These are phyloP conservation scores for Apiospora phragmitis DNA, from an alignment of 2,329 filamentous ascomycete species.

Conservation along the genomic window DNA sequence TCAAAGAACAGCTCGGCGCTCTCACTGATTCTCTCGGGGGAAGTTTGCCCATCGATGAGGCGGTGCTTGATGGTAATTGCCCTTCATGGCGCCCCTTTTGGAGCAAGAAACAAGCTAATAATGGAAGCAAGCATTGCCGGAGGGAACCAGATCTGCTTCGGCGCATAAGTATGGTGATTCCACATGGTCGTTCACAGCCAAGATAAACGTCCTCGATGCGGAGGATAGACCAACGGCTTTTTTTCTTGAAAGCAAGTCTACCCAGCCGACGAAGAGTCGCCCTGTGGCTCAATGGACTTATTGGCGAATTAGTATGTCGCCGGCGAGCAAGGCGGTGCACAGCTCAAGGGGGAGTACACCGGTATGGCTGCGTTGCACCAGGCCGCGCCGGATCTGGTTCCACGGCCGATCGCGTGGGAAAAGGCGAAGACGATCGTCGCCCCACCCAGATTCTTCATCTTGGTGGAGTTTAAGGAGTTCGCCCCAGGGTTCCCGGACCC, in stretches of 20 bases:
- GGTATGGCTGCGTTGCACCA: constrained; percentile 17
- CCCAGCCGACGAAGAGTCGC: background rate
- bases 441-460: background rate
- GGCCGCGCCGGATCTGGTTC: constrained; percentile 15
- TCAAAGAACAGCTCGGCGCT: background rate
- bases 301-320: constrained; percentile 13
- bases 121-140: constrained; percentile 8
- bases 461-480: constrained; percentile 6
- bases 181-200: constrained; percentile 17
- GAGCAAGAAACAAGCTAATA: background rate
- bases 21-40: background rate
- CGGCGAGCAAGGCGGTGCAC: constrained; percentile 15
- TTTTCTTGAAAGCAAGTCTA: background rate
- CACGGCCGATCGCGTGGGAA: constrained; percentile 16
- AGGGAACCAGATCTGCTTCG: constrained; percentile 7
- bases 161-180: constrained; percentile 13
- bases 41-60: background rate
- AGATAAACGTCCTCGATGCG: constrained; percentile 13
- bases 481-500: background rate
- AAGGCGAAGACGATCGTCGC: background rate
- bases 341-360: constrained; percentile 17
- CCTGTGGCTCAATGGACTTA: background rate
- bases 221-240: background rate
- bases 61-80: background rate
- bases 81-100: background rate